Evolutionary conservation across 371 early-diverging fungal species (phyloP), one percentile per base, ranked within the genome.

Genomic region (Actinomortierella wolfii): DNA sequence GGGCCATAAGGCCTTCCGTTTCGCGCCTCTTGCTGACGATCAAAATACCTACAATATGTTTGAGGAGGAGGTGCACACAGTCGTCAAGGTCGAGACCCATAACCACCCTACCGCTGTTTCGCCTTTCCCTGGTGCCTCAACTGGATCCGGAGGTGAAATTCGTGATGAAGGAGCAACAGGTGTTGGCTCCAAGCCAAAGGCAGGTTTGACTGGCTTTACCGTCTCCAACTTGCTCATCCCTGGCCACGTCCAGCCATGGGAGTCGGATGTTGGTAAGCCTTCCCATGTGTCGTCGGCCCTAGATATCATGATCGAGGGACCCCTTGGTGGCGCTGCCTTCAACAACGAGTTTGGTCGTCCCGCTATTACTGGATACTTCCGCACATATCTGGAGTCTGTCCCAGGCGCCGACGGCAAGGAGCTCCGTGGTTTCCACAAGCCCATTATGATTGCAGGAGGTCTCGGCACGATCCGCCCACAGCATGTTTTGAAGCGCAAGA

Each of bases 321-420:
- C 98, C 24, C 79, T 98, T 29, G 98, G 98, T 74, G 94, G 94
- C 39, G 97, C 97, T 39, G 94, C 97, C 13, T 98, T 96, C 84
- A 96, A 95, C 83, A 97, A 98, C 76, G 98, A 98, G 80, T 98
- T 97, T 67, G 98, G 98, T 51, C 87, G 98, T 34, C 98, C 98
- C n/a, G 89, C 88, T 26, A 79, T 97, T 50, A 85, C 91, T 25
- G 98, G 98, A 48, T 98, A 93, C 79, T 98, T 98, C 89, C 92
- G 98, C 78, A 97, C 97, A 0, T 94, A 90, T 80, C 85, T 91
- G 51, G 90, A 92, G 79, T 67, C 86, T 6, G 85, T 89, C 0
- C 85, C 87, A 21, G 66, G 73, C 5, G 77, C 83, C 52, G 79
- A 73, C 34, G 79, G 76, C 18, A 59, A 61, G 42, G 91, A 90